phyloP scores from a whole-genome alignment of 495 filamentous ascomycete genomes.

The Penicillium atrosanguineum region DNA sequence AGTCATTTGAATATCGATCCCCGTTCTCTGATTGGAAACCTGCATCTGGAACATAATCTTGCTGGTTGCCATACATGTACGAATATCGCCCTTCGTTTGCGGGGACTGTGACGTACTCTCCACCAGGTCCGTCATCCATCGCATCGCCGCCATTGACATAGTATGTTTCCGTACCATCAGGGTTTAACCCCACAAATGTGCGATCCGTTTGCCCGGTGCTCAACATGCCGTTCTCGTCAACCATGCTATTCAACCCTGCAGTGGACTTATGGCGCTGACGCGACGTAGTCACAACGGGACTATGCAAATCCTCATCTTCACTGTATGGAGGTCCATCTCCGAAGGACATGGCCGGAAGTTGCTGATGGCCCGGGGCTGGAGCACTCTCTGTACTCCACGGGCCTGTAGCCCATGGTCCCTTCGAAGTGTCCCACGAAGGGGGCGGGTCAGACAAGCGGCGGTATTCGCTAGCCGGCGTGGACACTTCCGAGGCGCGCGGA shows the following conservation, averaged over 20 bases:
- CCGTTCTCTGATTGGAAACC: conserved; percentile 64
- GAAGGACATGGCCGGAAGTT: conserved; percentile 82
- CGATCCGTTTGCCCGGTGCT: conserved; percentile 44
- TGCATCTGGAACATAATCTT: conserved; percentile 49
- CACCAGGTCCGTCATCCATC: conserved; percentile 67
- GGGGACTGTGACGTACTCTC: conserved; percentile 79
- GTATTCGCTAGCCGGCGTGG: conserved; percentile 80
- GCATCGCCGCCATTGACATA: conserved; percentile 66
- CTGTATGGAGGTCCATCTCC: conserved; percentile 93
- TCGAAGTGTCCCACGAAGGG: conserved; percentile 52
- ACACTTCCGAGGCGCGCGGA: conserved; percentile 73
- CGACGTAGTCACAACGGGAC: conserved; percentile 74
- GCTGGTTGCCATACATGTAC: conserved; percentile 50
- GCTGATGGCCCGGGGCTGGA: conserved; percentile 48
- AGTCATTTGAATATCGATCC: conserved; percentile 78
- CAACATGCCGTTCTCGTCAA: conserved; percentile 16
- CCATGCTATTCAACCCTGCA: conserved; percentile 33
- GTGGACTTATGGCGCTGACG: conserved; percentile 81
- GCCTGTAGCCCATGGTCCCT: conserved; percentile 50
- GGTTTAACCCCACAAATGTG: conserved; percentile 62
- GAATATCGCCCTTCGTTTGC: conserved; percentile 60
- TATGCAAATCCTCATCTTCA: conserved; percentile 94
- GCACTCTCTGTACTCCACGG: conserved; percentile 46
- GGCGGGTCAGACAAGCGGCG: conserved; percentile 81
- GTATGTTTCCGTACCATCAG: conserved; percentile 75